Evolutionary conservation across 371 early-diverging fungal species (phyloP), one percentile per base, ranked within the genome.

Genomic region (Zopfochytrium polystomum): DNA sequence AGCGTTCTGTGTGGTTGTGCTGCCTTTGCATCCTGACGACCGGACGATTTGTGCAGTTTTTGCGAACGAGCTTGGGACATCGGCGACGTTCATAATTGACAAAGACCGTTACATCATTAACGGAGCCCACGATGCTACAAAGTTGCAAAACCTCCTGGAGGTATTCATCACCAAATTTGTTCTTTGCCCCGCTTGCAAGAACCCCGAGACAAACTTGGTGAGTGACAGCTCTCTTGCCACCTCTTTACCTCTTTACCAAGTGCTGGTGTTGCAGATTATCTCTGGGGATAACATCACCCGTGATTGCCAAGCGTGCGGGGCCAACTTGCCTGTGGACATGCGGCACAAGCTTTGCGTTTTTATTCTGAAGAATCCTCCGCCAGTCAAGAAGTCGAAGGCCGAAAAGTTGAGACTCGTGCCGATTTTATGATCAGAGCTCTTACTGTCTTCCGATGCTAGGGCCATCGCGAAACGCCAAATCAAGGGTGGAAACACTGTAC

Each of bases 161-260:
- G 87, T 84, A 15, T 99, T 99, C 70, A 99, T 99, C 62, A 89
- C 91, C 65, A 87, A 88, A 71, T 98, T 92, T 76, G 99, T 99
- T 23, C 81, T 99, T 51, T 99, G 99, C 78, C 84, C 83, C 29
- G 80, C 85, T 47, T 99, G 99, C 84, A 85, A 85, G 62, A 99
- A 98, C 78, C 99, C 99, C 25, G 99, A 99, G 79, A 99, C 99
- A 15, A 94, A 95, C 68, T 82, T 98, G 66, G 83, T 72, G 50
- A 48, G 46, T 49, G 11, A 15, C n/a, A 23, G 18, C 33, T 27
- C 35, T 55, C 13, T n/a, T n/a, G n/a, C n/a, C n/a, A n/a, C n/a
- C n/a, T n/a, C n/a, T n/a, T n/a, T n/a, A n/a, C 22, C 45, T 27
- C 23, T 18, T 31, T 49, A 23, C 22, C 29, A 0, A 11, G 11